Conservation (phyloP, 495 filamentous ascomycete species). For the Evansstolkia leycettana region DNA sequence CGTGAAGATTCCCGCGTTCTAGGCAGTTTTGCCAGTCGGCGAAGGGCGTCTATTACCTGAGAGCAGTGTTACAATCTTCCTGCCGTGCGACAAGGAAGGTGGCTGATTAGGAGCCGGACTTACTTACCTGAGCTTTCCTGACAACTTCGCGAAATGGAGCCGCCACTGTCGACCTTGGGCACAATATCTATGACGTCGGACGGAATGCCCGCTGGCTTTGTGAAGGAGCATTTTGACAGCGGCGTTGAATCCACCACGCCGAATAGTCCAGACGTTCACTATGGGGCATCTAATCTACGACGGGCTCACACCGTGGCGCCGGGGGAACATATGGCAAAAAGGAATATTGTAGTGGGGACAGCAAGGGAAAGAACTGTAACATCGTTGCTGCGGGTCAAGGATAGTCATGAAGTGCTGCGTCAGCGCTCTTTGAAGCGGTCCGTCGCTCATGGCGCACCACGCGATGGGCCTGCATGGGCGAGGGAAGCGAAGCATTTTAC, state of each 20-base stretch:
- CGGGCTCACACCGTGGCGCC: slow-evolving; percentile 34
- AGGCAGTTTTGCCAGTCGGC: not conserved
- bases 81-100: not conserved
- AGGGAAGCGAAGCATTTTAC: slow-evolving; percentile 70
- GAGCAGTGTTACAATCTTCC: not conserved
- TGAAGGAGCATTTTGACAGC: not conserved
- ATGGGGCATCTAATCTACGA: slow-evolving; percentile 19
- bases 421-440: slow-evolving; percentile 28
- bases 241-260: not conserved
- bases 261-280: slow-evolving; percentile 8
- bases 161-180: not conserved
- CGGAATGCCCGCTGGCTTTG: not conserved
- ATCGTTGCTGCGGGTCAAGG: slow-evolving; percentile 31
- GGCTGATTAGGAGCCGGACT: not conserved
- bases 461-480: slow-evolving; percentile 19
- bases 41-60: not conserved
- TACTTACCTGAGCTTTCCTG: not conserved
- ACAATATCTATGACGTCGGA: not conserved
- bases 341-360: slow-evolving; percentile 20
- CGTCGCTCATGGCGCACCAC: slow-evolving; percentile 16
- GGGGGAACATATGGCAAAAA: slow-evolving; percentile 18
- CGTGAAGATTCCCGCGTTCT: not conserved
- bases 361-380: slow-evolving; percentile 17
- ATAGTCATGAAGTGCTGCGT: slow-evolving; percentile 35
- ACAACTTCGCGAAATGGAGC: not conserved